These are phyloP conservation scores for Sabuloglossum arenarium DNA, from an alignment of 495 filamentous ascomycete genomes.

Conservation along the genomic window DNA sequence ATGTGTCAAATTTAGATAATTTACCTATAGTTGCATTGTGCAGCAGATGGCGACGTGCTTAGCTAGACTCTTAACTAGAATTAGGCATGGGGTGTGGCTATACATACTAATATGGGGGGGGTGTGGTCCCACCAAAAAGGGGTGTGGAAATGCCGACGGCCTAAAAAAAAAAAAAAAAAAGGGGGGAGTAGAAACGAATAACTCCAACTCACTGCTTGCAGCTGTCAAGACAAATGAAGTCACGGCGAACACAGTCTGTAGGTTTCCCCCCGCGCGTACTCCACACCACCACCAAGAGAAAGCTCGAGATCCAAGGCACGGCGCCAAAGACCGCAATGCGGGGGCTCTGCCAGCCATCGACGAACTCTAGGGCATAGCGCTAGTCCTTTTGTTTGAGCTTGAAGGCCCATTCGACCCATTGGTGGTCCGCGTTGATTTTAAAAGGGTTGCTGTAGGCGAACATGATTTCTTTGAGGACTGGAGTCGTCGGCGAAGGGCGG, in stretches of 20 bases:
- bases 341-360: slow-evolving; percentile 6
- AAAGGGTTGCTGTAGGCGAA: slow-evolving; percentile 4
- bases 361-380: slow-evolving; percentile 7
- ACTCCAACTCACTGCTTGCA: slow-evolving; percentile 3
- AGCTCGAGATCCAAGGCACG: slow-evolving; percentile 2
- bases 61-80: no score
- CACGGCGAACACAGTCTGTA: slow-evolving; percentile 6
- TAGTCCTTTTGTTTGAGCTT: slow-evolving; percentile 3
- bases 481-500: neutral
- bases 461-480: slow-evolving; percentile 6
- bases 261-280: neutral
- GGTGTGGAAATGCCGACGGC: no score
- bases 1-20: no score
- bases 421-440: neutral
- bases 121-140: no score
- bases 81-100: no score
- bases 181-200: no score
- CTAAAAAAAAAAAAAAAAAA: no score
- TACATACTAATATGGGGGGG: no score
- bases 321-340: neutral
- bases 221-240: slow-evolving; percentile 5
- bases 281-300: slow-evolving; percentile 1
- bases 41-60: no score
- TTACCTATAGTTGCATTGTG: no score
- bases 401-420: slow-evolving; percentile 7